Base-by-base conservation (phyloP, 2,329 filamentous ascomycete genomes). In the Fusarium denticulatum region DNA sequence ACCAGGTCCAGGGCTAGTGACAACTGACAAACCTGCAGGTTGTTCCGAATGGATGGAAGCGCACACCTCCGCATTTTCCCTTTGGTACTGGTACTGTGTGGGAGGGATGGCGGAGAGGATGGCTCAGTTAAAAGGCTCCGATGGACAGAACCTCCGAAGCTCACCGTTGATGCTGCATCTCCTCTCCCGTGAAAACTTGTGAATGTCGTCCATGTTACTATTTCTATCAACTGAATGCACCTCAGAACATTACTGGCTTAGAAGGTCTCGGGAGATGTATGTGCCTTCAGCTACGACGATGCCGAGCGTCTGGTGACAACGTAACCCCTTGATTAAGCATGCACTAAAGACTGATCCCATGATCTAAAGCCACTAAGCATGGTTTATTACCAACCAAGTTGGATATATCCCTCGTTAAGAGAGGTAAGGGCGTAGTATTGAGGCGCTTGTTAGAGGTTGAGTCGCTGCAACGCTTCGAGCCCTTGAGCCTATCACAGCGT, bases 341-440 rank as follows among this genome's bases (percentile, higher is more conserved):
- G 36, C 70, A 65, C 71, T 64, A 74, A 72, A 39, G 26, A 60
- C 11, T 47, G 43, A 61, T 24, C 71, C 47, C 71, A 72, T 74
- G 71, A 74, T 69, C 67, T 34, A 12, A 45, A 42, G 30, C 24
- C 36, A 46, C 42, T 46, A 49, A 68, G 58, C 53, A 50, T 32
- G 59, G 49, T 43, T 63, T 26, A 26, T 12, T 49, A 22, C 43
- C 37, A 64, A 47, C 53, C 58, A 45, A 60, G 55, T 55, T 72
- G 43, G 30, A 64, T 60, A 72, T 64, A 58, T 60, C 53, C 69
- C 64, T 72, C 68, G 69, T 46, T 64, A 43, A 36, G 37, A 47
- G 34, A 46, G 37, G 24, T 40, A 37, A 42, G 39, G 50, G 60
- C 37, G 42, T 60, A 34, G 42, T 60, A 34, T 59, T 47, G 40